Percentiles rank a stretch among this genome's conserved stretches.
phyloP scores from a whole-genome alignment of 495 filamentous ascomycete genomes.

The Staphylotrichum longicolle region DNA sequence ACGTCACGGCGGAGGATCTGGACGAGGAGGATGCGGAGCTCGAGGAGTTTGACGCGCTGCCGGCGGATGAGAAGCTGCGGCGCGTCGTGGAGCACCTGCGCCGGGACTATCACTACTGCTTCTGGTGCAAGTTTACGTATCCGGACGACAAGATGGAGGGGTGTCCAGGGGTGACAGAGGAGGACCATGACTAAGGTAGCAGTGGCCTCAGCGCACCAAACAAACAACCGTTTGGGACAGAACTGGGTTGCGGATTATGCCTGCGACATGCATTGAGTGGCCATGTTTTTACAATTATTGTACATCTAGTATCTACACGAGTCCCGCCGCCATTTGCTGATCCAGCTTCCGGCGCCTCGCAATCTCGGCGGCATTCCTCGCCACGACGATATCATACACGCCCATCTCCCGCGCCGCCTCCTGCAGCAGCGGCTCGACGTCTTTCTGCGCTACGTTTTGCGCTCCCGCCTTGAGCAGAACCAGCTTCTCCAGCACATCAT shows the following conservation, averaged over 20 bases:
- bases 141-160: constrained; percentile 70
- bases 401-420: constrained; percentile 57
- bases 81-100: constrained; percentile 67
- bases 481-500: constrained; percentile 32
- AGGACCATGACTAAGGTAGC: constrained; percentile 73
- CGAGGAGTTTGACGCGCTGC: constrained; percentile 74
- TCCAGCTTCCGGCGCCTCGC: constrained; percentile 26
- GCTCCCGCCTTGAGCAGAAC: constrained; percentile 45
- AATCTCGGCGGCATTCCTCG: constrained; percentile 25
- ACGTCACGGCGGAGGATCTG: constrained; percentile 62
- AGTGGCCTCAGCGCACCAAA: too few relatives aligned
- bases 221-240: too few relatives aligned
- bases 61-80: constrained; percentile 59
- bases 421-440: constrained; percentile 41
- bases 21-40: constrained; percentile 84
- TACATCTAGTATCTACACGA: constrained; percentile 2
- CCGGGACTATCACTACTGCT: constrained; percentile 76
- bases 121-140: constrained; percentile 92
- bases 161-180: constrained; percentile 86
- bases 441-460: constrained; percentile 34
- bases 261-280: neutral
- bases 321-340: neutral
- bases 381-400: constrained; percentile 39
- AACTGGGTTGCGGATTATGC: neutral
- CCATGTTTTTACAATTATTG: neutral